Conservation (phyloP, 1,284 basidiomycete genomes). For the Sparassis latifolia region DNA sequence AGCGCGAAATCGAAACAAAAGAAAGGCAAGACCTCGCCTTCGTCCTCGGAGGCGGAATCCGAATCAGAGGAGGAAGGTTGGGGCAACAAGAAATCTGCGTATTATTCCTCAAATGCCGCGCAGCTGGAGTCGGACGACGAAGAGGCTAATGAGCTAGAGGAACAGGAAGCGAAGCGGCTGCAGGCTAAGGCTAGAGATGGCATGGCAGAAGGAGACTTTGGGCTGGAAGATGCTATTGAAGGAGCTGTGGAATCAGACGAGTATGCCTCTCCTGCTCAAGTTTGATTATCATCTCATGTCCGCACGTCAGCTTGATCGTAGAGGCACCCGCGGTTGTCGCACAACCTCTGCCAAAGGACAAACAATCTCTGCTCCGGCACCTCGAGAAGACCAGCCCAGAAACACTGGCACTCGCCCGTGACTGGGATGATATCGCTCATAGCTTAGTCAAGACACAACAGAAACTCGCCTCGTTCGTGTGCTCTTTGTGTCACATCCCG, state of each 20-base stretch:
- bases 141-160: constrained; percentile 81
- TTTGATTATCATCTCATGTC: neutral
- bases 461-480: constrained; percentile 50
- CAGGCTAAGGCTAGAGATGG: constrained; percentile 72
- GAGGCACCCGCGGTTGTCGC: constrained; percentile 26
- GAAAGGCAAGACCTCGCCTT: constrained; percentile 26
- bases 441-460: constrained; percentile 48
- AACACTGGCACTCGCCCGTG: constrained; percentile 64
- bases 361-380: constrained; percentile 60
- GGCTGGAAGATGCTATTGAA: constrained; percentile 62
- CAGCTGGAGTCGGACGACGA: constrained; percentile 81
- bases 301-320: constrained; percentile 24
- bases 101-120: constrained; percentile 82
- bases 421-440: constrained; percentile 65
- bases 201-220: constrained; percentile 81
- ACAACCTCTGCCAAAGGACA: constrained; percentile 45
- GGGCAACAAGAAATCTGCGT: constrained; percentile 73
- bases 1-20: constrained; percentile 26
- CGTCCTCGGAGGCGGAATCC: constrained; percentile 26
- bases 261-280: constrained; percentile 31
- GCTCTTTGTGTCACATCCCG: neutral
- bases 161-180: constrained; percentile 79
- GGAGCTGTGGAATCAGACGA: constrained; percentile 29
- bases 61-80: constrained; percentile 59
- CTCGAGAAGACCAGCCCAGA: constrained; percentile 80